Evolutionary conservation across 177 flowering plant genomes (phyloP).

Genomic region (Vitis hybrid): DNA sequence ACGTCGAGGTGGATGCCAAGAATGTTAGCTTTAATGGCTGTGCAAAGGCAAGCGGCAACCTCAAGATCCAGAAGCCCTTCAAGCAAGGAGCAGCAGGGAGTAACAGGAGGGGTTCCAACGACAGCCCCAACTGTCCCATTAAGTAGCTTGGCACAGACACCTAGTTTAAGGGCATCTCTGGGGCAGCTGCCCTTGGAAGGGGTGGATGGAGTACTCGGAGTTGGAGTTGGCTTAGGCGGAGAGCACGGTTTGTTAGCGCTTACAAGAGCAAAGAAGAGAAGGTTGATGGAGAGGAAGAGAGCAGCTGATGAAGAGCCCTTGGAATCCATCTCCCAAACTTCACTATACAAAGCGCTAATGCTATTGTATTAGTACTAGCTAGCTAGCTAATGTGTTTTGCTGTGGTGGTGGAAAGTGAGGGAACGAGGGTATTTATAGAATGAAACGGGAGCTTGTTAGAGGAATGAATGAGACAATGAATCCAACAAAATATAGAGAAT

Average conservation of each 20-base stretch:
- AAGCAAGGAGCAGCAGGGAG: slow-evolving; percentile 36
- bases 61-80: slow-evolving; percentile 43
- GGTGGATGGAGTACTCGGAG: slow-evolving; percentile 16
- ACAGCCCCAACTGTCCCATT: slow-evolving; percentile 18
- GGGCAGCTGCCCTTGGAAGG: slow-evolving; percentile 26
- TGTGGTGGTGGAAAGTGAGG: too few relatives aligned
- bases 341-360: too few relatives aligned
- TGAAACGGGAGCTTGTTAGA: too few relatives aligned
- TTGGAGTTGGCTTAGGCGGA: slow-evolving; percentile 20
- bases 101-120: slow-evolving; percentile 29
- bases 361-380: too few relatives aligned
- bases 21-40: slow-evolving; percentile 47
- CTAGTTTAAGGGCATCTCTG: slow-evolving; percentile 39
- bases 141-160: slow-evolving; percentile 41
- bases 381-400: too few relatives aligned
- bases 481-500: too few relatives aligned
- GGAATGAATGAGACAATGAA: too few relatives aligned
- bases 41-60: slow-evolving; percentile 45
- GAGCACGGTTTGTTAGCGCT: slow-evolving; percentile 21
- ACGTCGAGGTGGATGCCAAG: slow-evolving; percentile 43
- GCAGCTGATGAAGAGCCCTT: slow-evolving; percentile 8
- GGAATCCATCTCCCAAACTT: slow-evolving; percentile 8
- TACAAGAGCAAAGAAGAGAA: slow-evolving; percentile 15
- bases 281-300: slow-evolving; percentile 18
- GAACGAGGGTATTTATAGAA: too few relatives aligned